Conservation (phyloP, 495 filamentous ascomycete genomes). For the Paragyromitra xinjiangensis region DNA sequence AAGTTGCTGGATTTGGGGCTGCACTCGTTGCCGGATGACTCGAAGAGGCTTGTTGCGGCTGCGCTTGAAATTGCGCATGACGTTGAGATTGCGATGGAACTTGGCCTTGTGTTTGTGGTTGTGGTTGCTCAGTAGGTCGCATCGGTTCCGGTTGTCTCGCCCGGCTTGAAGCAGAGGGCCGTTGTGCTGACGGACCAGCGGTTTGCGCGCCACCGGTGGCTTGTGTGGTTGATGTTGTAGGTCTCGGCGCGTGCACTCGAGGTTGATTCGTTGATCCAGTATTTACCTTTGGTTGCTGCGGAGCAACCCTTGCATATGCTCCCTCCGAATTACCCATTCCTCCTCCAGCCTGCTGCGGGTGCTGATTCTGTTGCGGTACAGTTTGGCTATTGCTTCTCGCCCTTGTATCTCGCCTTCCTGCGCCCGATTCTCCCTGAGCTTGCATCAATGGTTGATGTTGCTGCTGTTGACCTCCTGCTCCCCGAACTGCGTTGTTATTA, state of each 20-base stretch:
- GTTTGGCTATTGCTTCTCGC: slow-evolving; percentile 35
- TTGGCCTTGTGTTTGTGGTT: slow-evolving; percentile 46
- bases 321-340: slow-evolving; percentile 38
- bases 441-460: slow-evolving; percentile 34
- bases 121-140: slow-evolving; percentile 29
- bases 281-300: slow-evolving; percentile 46
- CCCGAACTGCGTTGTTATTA: slow-evolving; percentile 33
- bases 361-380: slow-evolving; percentile 28
- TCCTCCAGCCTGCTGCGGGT: slow-evolving; percentile 28
- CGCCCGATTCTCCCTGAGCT: slow-evolving; percentile 18
- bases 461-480: slow-evolving; percentile 37
- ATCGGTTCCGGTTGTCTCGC: slow-evolving; percentile 35
- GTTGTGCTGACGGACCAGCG: slow-evolving; percentile 21
- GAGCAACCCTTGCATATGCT: slow-evolving; percentile 46
- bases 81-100: slow-evolving; percentile 40
- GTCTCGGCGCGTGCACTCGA: slow-evolving; percentile 46
- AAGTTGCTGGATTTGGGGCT: slow-evolving; percentile 38
- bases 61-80: slow-evolving; percentile 50
- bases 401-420: slow-evolving; percentile 36
- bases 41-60: slow-evolving; percentile 57
- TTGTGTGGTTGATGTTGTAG: slow-evolving; percentile 32
- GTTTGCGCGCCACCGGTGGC: slow-evolving; percentile 43
- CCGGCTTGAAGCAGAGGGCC: slow-evolving; percentile 28
- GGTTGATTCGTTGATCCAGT: slow-evolving; percentile 34
- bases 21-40: slow-evolving; percentile 50